A percentile compares a stretch with the other conserved stretches of the same genome.
These are phyloP conservation scores for Auricularia heimuer DNA, from an alignment of 768 basidiomycete species.

Conservation along the genomic window DNA sequence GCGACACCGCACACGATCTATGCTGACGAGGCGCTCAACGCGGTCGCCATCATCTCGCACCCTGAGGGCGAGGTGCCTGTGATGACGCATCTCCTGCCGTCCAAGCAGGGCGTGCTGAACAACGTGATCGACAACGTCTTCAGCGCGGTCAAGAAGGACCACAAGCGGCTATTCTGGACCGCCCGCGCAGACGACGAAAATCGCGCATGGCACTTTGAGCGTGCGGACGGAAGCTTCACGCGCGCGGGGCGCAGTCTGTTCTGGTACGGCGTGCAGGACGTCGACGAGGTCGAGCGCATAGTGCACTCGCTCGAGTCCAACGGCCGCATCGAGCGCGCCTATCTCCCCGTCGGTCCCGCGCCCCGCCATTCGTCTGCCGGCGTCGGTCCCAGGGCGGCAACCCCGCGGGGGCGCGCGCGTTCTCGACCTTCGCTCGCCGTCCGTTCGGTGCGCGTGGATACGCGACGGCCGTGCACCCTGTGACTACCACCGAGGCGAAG, in stretches of 20 bases:
- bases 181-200: slow-evolving; percentile 93
- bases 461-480: slow-evolving; percentile 47
- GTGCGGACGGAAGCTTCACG: slow-evolving; percentile 95
- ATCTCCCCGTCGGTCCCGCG: slow-evolving; percentile 77
- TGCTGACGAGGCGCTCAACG: slow-evolving; percentile 96
- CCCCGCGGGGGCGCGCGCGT: slow-evolving; percentile 31
- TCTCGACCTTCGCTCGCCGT: slow-evolving; percentile 48
- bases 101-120: slow-evolving; percentile 83
- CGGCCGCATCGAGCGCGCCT: slow-evolving; percentile 78
- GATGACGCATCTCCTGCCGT: slow-evolving; percentile 85
- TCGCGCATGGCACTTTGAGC: slow-evolving; percentile 96
- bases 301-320: slow-evolving; percentile 68
- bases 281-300: slow-evolving; percentile 81
- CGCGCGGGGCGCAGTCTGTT: slow-evolving; percentile 88
- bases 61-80: slow-evolving; percentile 84
- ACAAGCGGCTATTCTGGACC: slow-evolving; percentile 95
- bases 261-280: slow-evolving; percentile 94
- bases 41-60: slow-evolving; percentile 87
- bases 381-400: slow-evolving; percentile 22
- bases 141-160: slow-evolving; percentile 90
- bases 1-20: slow-evolving; percentile 86
- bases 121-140: slow-evolving; percentile 96
- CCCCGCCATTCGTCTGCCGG: slow-evolving; percentile 34
- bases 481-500: slow-evolving; percentile 35
- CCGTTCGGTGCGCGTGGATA: slow-evolving; percentile 55